phyloP scores from a whole-genome alignment of 225 moss, liverwort and hornwort species.

The Pseudoscleropodium purum region DNA sequence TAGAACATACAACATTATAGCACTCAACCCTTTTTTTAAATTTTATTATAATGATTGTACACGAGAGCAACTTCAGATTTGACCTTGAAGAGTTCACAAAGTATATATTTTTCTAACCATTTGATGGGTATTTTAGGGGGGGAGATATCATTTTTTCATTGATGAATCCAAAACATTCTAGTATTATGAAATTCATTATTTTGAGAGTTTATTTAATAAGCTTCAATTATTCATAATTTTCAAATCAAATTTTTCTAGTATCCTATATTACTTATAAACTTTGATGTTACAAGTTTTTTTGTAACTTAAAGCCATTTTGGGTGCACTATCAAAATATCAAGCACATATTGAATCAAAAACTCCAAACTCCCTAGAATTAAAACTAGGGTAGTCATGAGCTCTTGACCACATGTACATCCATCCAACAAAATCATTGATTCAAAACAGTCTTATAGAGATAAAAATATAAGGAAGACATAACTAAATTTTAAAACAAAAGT shows the following conservation, averaged over 20 bases:
- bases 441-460: neutral
- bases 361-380: neutral
- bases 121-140: rapidly evolving
- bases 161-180: neutral
- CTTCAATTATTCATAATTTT: neutral
- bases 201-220: neutral
- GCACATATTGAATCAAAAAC: neutral
- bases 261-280: neutral
- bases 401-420: neutral
- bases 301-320: neutral
- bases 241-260: neutral
- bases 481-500: neutral
- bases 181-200: neutral
- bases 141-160: neutral
- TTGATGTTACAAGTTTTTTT: neutral
- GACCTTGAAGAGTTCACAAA: rapidly evolving
- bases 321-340: neutral
- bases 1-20: rapidly evolving
- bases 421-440: neutral
- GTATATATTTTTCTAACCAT: neutral
- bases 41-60: rapidly evolving
- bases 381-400: neutral
- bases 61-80: rapidly evolving
- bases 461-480: neutral
- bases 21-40: neutral